These are phyloP conservation scores for Odontarrhena argentea DNA, from an alignment of 345 rosid species.

Conservation along the genomic window DNA sequence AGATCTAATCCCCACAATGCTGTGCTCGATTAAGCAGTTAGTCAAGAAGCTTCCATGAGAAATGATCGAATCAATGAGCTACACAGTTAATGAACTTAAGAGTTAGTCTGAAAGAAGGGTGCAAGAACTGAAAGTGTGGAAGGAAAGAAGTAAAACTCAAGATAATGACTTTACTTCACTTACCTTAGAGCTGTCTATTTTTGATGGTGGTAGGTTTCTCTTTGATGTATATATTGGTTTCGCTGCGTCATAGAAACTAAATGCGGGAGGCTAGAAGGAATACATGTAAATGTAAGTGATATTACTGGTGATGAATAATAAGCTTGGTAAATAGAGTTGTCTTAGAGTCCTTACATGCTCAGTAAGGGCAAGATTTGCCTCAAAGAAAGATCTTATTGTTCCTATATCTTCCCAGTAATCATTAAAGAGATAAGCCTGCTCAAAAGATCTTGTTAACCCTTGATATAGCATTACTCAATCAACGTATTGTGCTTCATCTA, in stretches of 20 bases:
- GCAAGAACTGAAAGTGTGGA: background rate
- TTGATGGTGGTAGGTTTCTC: slow-evolving; percentile 89
- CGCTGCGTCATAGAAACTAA: slow-evolving; percentile 91
- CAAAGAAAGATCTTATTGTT: slow-evolving; percentile 93
- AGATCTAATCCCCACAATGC: slow-evolving; percentile 90
- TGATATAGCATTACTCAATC: background rate
- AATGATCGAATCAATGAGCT: slow-evolving; percentile 82
- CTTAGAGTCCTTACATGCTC: slow-evolving; percentile 66
- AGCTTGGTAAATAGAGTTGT: slow-evolving; percentile 12
- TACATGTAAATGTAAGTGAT: slow-evolving; percentile 32
- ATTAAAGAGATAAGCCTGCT: slow-evolving; percentile 90
- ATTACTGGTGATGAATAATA: background rate
- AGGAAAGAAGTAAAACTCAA: background rate
- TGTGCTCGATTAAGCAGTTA: slow-evolving; percentile 75
- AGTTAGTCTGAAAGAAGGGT: slow-evolving; percentile 22
- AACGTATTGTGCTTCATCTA: slow-evolving; percentile 20
- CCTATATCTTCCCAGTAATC: slow-evolving; percentile 99
- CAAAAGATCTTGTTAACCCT: slow-evolving; percentile 29
- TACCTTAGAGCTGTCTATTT: slow-evolving; percentile 80
- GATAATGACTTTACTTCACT: slow-evolving; percentile 13
- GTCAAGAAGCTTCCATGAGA: slow-evolving; percentile 91
- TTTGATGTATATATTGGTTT: slow-evolving; percentile 90
- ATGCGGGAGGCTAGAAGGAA: slow-evolving; percentile 71
- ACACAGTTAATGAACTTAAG: slow-evolving; percentile 28
- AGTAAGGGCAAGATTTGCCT: slow-evolving; percentile 91